Percentiles rank a stretch among this genome's conserved stretches.
These are phyloP conservation scores for Lepidium sativum DNA, from an alignment of 345 rosid genomes.

Conservation along the genomic window DNA sequence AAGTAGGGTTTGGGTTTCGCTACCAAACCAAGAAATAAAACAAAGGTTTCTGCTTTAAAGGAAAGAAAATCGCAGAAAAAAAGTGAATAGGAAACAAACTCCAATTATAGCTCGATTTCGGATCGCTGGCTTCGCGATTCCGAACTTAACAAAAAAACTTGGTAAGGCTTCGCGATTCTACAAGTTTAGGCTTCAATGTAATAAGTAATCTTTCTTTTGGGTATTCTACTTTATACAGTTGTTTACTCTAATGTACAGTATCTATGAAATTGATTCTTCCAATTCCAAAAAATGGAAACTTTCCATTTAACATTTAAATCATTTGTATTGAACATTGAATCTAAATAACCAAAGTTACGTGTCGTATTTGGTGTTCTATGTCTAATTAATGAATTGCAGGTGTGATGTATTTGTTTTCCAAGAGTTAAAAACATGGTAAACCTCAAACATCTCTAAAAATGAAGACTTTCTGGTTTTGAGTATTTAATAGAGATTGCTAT, in stretches of 20 bases:
- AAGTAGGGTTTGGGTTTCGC: constrained; percentile 21
- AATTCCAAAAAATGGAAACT: too few relatives aligned
- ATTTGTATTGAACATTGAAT: too few relatives aligned
- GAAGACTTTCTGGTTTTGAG: not conserved
- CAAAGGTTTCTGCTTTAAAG: constrained; percentile 2
- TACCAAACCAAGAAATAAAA: not conserved
- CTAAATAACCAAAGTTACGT: not conserved
- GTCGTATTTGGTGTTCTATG: not conserved
- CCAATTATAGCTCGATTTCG: not conserved
- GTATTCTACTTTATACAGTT: too few relatives aligned
- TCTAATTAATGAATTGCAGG: not conserved
- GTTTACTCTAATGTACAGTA: too few relatives aligned
- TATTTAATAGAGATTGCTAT: not conserved
- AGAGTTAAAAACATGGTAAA: not conserved
- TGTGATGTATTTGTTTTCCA: not conserved
- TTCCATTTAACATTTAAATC: too few relatives aligned
- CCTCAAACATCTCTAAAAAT: too few relatives aligned
- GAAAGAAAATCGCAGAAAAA: not conserved
- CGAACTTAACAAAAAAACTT: too few relatives aligned
- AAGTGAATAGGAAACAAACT: not conserved
- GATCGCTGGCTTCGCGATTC: constrained; percentile 9
- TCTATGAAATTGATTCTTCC: too few relatives aligned
- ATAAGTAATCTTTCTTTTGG: too few relatives aligned
- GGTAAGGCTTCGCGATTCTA: too few relatives aligned
- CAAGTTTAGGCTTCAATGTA: too few relatives aligned